These are phyloP conservation scores for Aspergillus fumigatiaffinis DNA, from an alignment of 2,329 filamentous ascomycete genomes.

Conservation along the genomic window DNA sequence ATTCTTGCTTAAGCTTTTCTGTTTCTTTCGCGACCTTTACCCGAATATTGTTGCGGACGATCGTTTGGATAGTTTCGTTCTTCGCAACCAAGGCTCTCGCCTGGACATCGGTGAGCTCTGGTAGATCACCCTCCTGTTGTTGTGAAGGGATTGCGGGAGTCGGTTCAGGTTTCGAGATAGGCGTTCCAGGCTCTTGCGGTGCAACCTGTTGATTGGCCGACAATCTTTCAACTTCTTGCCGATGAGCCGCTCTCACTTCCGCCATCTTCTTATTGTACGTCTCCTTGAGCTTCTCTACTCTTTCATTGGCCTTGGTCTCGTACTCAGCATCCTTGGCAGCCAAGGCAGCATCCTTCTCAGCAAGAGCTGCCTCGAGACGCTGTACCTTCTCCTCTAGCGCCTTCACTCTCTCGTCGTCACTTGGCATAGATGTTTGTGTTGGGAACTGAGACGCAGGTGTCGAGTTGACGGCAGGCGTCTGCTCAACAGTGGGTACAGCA, in stretches of 20 bases:
- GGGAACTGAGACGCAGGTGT: constrained; percentile 31
- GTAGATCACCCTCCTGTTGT: constrained; percentile 31
- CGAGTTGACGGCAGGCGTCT: constrained; percentile 44
- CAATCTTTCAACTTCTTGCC: constrained; percentile 48
- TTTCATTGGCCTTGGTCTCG: constrained; percentile 47
- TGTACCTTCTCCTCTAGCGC: constrained; percentile 59
- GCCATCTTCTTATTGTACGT: constrained; percentile 66
- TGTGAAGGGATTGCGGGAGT: constrained; percentile 28
- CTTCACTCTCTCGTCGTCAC: constrained; percentile 56
- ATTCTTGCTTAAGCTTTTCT: constrained; percentile 39
- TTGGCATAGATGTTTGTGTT: constrained; percentile 19
- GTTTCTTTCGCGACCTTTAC: constrained; percentile 39
- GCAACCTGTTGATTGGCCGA: constrained; percentile 39
- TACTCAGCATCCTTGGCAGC: constrained; percentile 49
- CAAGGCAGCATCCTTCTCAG: constrained; percentile 44
- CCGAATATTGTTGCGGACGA: constrained; percentile 58
- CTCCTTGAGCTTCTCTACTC: constrained; percentile 59
- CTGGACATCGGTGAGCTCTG: constrained; percentile 47
- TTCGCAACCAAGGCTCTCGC: constrained; percentile 48
- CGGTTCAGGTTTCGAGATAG: constrained; percentile 18
- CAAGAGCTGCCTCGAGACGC: constrained; percentile 49
- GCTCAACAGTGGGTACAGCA: constrained; percentile 40
- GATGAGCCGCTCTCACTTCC: constrained; percentile 50
- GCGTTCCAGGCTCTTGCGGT: constrained; percentile 19
- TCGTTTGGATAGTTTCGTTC: constrained; percentile 47